Evolutionary conservation across 2,329 filamentous ascomycete species (phyloP).

Genomic region (Arachnomyces sp.): DNA sequence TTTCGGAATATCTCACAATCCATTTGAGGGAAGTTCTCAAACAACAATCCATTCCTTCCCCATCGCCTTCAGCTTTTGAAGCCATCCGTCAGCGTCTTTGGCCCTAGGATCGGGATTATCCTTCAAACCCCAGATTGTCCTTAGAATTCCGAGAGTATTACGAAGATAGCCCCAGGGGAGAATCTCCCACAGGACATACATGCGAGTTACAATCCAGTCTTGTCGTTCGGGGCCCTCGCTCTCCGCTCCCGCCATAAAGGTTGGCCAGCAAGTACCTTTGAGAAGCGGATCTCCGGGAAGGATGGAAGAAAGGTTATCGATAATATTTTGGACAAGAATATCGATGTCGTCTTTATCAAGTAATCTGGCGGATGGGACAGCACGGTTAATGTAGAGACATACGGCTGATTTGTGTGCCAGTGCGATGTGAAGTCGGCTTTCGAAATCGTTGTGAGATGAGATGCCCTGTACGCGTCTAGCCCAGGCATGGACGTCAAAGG

Average conservation of each 20-base stretch:
- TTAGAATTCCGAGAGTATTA: too few species aligned
- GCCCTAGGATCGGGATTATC: too few species aligned
- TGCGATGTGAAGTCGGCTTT: slow-evolving; percentile 3
- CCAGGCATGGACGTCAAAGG: slow-evolving; percentile 2
- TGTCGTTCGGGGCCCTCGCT: slow-evolving; percentile 26
- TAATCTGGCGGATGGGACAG: slow-evolving; percentile 1
- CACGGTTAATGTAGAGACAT: slow-evolving; percentile 5
- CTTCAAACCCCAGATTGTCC: too few species aligned
- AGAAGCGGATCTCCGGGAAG: slow-evolving; percentile 30
- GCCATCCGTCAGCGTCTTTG: too few species aligned
- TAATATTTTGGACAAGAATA: slow-evolving; percentile 15
- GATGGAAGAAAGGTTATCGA: slow-evolving; percentile 30
- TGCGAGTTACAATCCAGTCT: slow-evolving; percentile 24
- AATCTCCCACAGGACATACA: slow-evolving; percentile 27
- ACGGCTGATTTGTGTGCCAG: slow-evolving; percentile 5
- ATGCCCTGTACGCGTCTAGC: slow-evolving; percentile 1
- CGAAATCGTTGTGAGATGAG: neutral
- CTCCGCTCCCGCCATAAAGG: slow-evolving; percentile 38
- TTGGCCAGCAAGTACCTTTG: slow-evolving; percentile 38
- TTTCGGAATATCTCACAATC: too few species aligned
- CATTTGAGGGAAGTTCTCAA: too few species aligned
- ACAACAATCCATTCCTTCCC: too few species aligned
- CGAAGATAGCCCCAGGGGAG: too few species aligned
- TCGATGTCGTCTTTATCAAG: slow-evolving; percentile 2
- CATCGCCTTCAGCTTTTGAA: too few species aligned